These are phyloP conservation scores for Diaporthe citriasiana DNA, from an alignment of 2,329 filamentous ascomycete genomes.

Conservation along the genomic window DNA sequence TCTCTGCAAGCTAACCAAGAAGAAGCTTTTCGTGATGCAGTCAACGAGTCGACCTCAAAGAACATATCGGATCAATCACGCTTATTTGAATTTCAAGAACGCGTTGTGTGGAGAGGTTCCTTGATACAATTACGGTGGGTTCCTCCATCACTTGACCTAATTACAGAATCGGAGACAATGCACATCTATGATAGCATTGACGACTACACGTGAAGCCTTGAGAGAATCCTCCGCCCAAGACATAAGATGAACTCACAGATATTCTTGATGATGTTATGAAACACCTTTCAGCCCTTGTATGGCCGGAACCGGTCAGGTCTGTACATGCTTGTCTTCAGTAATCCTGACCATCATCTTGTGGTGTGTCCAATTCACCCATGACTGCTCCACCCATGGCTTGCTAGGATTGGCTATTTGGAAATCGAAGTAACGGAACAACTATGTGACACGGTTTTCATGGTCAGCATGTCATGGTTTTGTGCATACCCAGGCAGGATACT, in stretches of 20 bases:
- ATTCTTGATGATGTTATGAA: background rate
- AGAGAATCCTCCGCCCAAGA: too few relatives aligned
- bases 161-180: background rate
- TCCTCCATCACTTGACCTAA: too few relatives aligned
- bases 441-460: background rate
- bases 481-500: fast-evolving
- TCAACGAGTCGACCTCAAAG: background rate
- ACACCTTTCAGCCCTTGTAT: background rate
- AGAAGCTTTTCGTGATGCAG: background rate
- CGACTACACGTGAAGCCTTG: background rate
- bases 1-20: too few relatives aligned
- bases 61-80: too few relatives aligned
- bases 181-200: background rate
- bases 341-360: background rate
- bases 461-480: background rate
- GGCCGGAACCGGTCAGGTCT: background rate
- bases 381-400: conserved; percentile 12
- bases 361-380: conserved; percentile 1
- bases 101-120: too few relatives aligned
- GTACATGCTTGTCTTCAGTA: background rate
- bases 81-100: background rate
- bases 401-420: conserved; percentile 3
- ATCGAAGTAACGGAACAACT: conserved; percentile 2
- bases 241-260: background rate
- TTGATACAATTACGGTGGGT: too few relatives aligned